Base-by-base conservation (phyloP, 2,329 filamentous ascomycete species). In the Macrophomina tecta region DNA sequence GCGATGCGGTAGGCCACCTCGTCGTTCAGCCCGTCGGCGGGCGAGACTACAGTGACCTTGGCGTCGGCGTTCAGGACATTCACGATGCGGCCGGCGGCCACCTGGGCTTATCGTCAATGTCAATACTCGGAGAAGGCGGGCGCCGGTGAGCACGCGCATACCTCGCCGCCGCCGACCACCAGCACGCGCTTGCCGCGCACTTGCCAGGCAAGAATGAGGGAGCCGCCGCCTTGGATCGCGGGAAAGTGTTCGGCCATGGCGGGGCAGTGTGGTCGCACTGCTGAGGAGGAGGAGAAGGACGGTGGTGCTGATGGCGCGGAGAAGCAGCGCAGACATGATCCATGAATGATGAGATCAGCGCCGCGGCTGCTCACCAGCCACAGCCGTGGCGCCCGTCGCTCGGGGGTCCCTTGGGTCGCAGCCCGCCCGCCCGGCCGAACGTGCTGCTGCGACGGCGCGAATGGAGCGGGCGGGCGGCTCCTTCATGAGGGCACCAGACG, bases 31-130 rank as follows among this genome's bases (percentile, higher is more conserved):
- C 94, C 93, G 4, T 89, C 83, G 61, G 86, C 81, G 1, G 95
- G 95, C 69, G 90, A 92, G 34, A 98, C 88, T 69, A 98, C 89
- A 23, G 90, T 94, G 66, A 99, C 92, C 77, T 88, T 87, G 75
- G 94, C 95, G 74, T 98, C 94, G 79, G 95, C 95, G 77, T 97
- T 96, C 80, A 97, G 92, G 69, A 94, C 90, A 81, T 97, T 92
- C 68, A 97, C 86, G 73, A 99, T 97, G 69, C 95, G 92, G 66
- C 94, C 94, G 65, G 95, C 94, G 68, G 95, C 95, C 70, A 99
- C 95, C 95, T 98, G 78, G 68, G 68, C 69, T 78, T 73, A 16
- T 63, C 49, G 76, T 79, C 73, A 79, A 78, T 53, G 73, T 76
- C 75, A 74, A 73, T 64, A 70, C 66, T 56, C 65, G 51, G 38